Percentiles rank a stretch among this genome's conserved stretches.
Evolutionary conservation across 805 yeast species (phyloP).

Genomic region (Myxozyma sirexii): DNA sequence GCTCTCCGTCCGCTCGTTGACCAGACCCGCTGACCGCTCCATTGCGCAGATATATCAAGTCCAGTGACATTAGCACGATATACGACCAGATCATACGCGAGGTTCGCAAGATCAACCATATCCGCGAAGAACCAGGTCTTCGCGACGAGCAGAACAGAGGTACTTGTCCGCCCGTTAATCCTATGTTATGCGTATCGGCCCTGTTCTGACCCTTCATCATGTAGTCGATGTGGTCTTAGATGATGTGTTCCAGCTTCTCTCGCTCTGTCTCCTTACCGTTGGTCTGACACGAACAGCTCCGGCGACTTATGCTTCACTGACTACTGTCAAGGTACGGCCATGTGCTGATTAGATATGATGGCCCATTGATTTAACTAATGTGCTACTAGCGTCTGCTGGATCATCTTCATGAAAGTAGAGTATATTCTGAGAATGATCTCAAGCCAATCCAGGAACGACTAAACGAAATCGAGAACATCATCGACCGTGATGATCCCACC

Average conservation of each 20-base stretch:
- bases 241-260: constrained; percentile 85
- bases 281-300: constrained; percentile 91
- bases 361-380: background rate
- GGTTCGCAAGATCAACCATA: constrained; percentile 40
- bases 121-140: constrained; percentile 40
- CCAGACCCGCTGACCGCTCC: background rate
- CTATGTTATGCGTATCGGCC: background rate
- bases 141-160: constrained; percentile 41
- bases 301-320: constrained; percentile 86
- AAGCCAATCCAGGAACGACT: constrained; percentile 75
- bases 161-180: background rate
- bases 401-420: constrained; percentile 78
- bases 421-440: constrained; percentile 82
- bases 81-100: constrained; percentile 40
- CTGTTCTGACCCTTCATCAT: background rate
- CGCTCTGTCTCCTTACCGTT: constrained; percentile 86
- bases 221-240: constrained; percentile 74
- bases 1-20: too few species aligned
- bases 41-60: constrained; percentile 38
- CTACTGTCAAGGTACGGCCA: constrained; percentile 59
- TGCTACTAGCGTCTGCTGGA: constrained; percentile 65
- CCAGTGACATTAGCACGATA: constrained; percentile 40
- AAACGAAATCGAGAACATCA: constrained; percentile 66
- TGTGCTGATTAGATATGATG: background rate
- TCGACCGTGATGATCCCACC: constrained; percentile 47